A percentile compares a stretch with the other conserved stretches of the same genome.
These are phyloP conservation scores for Veloporphyrellus conicus DNA, from an alignment of 1,284 basidiomycete genomes.

Conservation along the genomic window DNA sequence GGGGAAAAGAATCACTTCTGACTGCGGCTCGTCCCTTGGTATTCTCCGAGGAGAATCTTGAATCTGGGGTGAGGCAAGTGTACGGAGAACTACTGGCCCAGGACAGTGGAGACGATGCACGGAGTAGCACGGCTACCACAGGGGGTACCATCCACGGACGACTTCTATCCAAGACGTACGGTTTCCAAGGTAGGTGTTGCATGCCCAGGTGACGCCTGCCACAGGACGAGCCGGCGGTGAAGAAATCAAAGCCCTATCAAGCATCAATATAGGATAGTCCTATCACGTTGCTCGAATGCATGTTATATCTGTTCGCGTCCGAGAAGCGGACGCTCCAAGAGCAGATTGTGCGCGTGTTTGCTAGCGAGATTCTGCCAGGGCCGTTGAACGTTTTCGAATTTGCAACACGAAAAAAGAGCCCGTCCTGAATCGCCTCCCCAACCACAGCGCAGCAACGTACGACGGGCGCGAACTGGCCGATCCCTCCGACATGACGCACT, in stretches of 20 bases:
- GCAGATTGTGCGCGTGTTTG: not conserved
- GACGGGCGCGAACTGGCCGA: not conserved
- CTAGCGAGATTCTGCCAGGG: not conserved
- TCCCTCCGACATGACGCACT: not conserved
- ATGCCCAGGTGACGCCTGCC: constrained; percentile 31
- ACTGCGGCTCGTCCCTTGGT: constrained; percentile 45
- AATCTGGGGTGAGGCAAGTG: constrained; percentile 31
- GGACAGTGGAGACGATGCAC: not conserved
- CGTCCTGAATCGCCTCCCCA: not conserved
- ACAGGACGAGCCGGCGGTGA: not conserved
- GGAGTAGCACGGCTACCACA: not conserved
- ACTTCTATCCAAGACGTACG: not conserved
- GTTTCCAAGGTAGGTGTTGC: constrained; percentile 47
- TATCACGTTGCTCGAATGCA: constrained; percentile 3
- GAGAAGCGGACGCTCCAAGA: not conserved
- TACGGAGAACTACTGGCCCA: not conserved
- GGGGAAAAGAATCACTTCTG: constrained; percentile 56
- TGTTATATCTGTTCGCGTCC: constrained; percentile 3
- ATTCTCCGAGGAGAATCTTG: constrained; percentile 42
- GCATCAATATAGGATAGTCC: constrained; percentile 4
- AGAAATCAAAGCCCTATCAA: not conserved
- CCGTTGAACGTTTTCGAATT: constrained; percentile 15
- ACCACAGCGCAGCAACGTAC: not conserved
- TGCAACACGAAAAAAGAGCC: constrained; percentile 2
- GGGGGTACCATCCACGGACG: not conserved